Evolutionary conservation across 2,329 filamentous ascomycete genomes (phyloP).

Genomic region (Biscogniauxia mediterranea): DNA sequence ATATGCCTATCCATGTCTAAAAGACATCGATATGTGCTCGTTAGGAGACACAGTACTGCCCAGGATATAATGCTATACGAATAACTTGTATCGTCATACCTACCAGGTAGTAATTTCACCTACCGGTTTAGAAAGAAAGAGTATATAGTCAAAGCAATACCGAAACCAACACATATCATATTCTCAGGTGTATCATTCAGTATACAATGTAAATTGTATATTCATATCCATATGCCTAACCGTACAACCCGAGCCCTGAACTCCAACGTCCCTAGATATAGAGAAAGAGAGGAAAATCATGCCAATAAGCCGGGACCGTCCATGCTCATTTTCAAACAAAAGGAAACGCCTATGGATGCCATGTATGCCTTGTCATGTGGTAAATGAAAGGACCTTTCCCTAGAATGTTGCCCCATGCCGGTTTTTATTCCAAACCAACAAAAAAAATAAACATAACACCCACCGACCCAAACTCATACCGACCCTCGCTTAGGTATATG

Average conservation of each 20-base stretch:
- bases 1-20: too few relatives aligned
- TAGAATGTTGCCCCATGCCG: not conserved
- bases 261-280: not conserved
- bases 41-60: too few relatives aligned
- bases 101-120: too few relatives aligned
- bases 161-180: not conserved
- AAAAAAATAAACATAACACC: not conserved
- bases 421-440: not conserved
- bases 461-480: not conserved
- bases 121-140: too few relatives aligned
- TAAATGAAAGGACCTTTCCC: not conserved
- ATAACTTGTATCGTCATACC: too few relatives aligned
- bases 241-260: not conserved
- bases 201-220: slow-evolving; percentile 1
- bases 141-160: not conserved
- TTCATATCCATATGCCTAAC: not conserved
- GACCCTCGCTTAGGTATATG: too few relatives aligned
- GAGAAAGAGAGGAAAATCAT: not conserved
- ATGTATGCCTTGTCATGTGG: not conserved
- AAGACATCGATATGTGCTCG: too few relatives aligned
- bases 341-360: not conserved
- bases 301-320: not conserved
- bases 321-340: not conserved
- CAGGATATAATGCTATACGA: too few relatives aligned
- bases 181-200: not conserved